phyloP scores from a whole-genome alignment of 2,329 filamentous ascomycete genomes.

The Xylaria sp. region DNA sequence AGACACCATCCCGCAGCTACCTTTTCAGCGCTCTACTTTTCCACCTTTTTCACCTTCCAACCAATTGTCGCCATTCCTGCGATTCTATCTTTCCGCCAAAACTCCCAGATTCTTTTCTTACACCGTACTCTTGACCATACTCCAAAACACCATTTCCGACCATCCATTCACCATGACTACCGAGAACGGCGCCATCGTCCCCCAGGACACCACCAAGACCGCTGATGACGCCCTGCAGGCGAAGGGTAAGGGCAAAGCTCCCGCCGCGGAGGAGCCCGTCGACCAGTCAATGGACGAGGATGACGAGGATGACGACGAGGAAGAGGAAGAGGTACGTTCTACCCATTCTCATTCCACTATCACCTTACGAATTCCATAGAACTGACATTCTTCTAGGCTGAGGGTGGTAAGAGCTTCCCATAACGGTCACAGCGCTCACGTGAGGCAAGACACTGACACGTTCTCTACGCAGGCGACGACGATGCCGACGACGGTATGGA shows the following conservation, averaged over 20 bases:
- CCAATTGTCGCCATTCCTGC: slow-evolving; percentile 27
- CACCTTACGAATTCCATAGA: slow-evolving; percentile 1
- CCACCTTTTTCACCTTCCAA: slow-evolving; percentile 22
- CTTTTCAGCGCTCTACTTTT: slow-evolving; percentile 25
- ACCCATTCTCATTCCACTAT: slow-evolving; percentile 11
- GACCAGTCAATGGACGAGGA: slow-evolving; percentile 75
- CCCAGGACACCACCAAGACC: slow-evolving; percentile 48
- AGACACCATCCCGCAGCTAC: slow-evolving; percentile 10
- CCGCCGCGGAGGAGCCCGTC: slow-evolving; percentile 54
- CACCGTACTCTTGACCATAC: slow-evolving; percentile 10
- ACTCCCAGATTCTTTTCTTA: slow-evolving; percentile 14
- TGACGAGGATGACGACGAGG: slow-evolving; percentile 66
- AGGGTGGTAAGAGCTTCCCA: slow-evolving; percentile 29
- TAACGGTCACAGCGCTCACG: not conserved
- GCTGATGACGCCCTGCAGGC: slow-evolving; percentile 53
- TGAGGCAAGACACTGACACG: slow-evolving; percentile 8
- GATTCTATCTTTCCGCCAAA: slow-evolving; percentile 13
- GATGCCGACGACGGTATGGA: slow-evolving; percentile 83
- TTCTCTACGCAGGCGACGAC: slow-evolving; percentile 53
- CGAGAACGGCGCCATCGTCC: slow-evolving; percentile 53
- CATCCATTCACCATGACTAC: slow-evolving; percentile 48
- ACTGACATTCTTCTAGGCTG: slow-evolving; percentile 30
- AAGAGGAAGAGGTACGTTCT: slow-evolving; percentile 49
- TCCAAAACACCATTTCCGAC: not conserved
- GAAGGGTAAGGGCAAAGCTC: slow-evolving; percentile 90